phyloP scores from a whole-genome alignment of 306 rosid genomes.

The Sphenostylis stenocarpa region DNA sequence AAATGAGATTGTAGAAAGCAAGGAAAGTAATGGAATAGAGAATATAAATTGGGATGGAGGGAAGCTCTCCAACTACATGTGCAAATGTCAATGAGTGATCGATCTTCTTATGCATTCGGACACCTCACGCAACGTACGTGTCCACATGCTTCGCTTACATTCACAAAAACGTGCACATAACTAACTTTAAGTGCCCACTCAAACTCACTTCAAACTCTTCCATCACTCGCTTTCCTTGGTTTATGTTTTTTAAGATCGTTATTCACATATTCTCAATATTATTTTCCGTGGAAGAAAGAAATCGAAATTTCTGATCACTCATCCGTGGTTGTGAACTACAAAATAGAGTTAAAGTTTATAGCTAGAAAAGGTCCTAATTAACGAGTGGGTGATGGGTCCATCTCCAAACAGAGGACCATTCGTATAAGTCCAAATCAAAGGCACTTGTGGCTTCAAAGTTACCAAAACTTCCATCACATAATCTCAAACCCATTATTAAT shows the following conservation, averaged over 20 bases:
- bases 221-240: not conserved
- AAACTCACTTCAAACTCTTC: slow-evolving; percentile 42
- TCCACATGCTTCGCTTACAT: slow-evolving; percentile 53
- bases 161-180: slow-evolving; percentile 72
- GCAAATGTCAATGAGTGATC: slow-evolving; percentile 47
- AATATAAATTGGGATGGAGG: too few relatives aligned
- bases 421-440: slow-evolving; percentile 29
- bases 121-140: slow-evolving; percentile 65
- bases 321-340: slow-evolving; percentile 19
- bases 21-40: too few relatives aligned
- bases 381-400: slow-evolving; percentile 40
- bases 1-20: too few relatives aligned
- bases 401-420: slow-evolving; percentile 29
- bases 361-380: slow-evolving; percentile 4
- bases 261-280: not conserved
- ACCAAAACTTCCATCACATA: slow-evolving; percentile 36
- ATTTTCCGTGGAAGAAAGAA: not conserved
- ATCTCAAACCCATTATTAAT: slow-evolving; percentile 31
- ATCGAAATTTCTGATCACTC: not conserved
- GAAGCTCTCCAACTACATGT: slow-evolving; percentile 48
- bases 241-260: slow-evolving; percentile 3
- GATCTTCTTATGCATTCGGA: slow-evolving; percentile 43
- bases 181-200: slow-evolving; percentile 49
- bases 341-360: slow-evolving; percentile 9
- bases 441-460: slow-evolving; percentile 44